Conservation (phyloP, 106 monocot genomes). For the Cymbidium sinense region DNA sequence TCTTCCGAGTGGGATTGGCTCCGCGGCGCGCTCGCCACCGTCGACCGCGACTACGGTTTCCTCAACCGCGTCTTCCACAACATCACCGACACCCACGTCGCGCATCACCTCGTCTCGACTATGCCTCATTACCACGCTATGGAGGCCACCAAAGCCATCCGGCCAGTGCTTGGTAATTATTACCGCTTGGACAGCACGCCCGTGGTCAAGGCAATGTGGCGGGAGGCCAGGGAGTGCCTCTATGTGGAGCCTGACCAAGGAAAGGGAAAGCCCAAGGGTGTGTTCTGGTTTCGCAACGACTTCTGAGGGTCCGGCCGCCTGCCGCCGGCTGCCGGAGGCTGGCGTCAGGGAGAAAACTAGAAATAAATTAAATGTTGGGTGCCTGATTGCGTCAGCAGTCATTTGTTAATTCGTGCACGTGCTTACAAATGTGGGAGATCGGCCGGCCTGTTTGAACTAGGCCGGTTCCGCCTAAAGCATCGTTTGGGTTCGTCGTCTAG, state of each 20-base stretch:
- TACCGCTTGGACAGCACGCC: constrained; percentile 28
- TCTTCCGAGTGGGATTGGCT: constrained; percentile 68
- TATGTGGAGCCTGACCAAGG: constrained; percentile 21
- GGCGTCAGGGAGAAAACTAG: background rate
- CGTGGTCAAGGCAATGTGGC: constrained; percentile 24
- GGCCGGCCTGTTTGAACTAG: background rate
- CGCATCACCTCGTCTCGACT: constrained; percentile 46
- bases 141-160: constrained; percentile 50
- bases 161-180: constrained; percentile 30
- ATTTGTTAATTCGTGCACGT: too few species aligned
- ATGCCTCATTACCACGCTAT: constrained; percentile 59
- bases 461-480: background rate
- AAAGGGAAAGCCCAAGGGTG: constrained; percentile 6
- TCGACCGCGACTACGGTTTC: constrained; percentile 40
- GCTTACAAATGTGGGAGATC: too few species aligned
- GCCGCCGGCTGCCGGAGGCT: background rate
- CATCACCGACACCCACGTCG: constrained; percentile 45
- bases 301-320: background rate
- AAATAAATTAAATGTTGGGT: too few species aligned
- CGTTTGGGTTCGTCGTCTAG: background rate
- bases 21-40: constrained; percentile 50
- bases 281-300: constrained; percentile 31
- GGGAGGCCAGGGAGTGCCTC: constrained; percentile 30
- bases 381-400: too few species aligned
- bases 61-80: constrained; percentile 47